A percentile compares a stretch with the other conserved stretches of the same genome.
phyloP scores from a whole-genome alignment of 2,329 filamentous ascomycete genomes.

The Exophiala bonariae region DNA sequence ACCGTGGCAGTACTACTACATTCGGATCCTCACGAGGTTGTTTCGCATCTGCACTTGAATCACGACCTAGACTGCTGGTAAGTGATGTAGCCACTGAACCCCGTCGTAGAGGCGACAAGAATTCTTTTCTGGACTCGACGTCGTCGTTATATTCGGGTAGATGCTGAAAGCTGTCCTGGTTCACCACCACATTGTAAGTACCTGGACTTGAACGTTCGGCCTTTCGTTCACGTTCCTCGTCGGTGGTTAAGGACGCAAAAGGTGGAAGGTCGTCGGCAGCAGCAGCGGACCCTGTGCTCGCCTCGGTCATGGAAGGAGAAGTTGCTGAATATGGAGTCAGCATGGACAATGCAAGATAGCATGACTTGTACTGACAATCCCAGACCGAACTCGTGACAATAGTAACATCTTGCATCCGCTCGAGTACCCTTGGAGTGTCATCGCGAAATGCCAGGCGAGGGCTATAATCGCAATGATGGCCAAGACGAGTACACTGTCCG shows the following conservation, averaged over 20 bases:
- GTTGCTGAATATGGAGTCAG: constrained; percentile 29
- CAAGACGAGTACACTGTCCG: constrained; percentile 57
- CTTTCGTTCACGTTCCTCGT: constrained; percentile 60
- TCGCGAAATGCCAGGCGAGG: constrained; percentile 57
- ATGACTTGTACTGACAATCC: constrained; percentile 49
- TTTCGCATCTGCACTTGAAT: constrained; percentile 26
- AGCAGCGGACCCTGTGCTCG: constrained; percentile 31
- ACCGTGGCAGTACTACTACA: constrained; percentile 50
- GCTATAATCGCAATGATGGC: constrained; percentile 59
- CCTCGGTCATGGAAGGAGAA: constrained; percentile 31
- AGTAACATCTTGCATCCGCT: constrained; percentile 53
- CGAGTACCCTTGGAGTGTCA: constrained; percentile 52
- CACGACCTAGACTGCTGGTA: constrained; percentile 32
- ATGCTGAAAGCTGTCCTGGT: constrained; percentile 54
- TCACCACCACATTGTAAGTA: constrained; percentile 57
- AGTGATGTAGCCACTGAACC: constrained; percentile 31
- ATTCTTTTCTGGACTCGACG: constrained; percentile 30
- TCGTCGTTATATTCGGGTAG: constrained; percentile 52
- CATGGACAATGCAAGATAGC: constrained; percentile 16
- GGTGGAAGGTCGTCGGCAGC: constrained; percentile 52
- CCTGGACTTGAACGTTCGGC: constrained; percentile 53
- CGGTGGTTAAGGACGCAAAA: constrained; percentile 54
- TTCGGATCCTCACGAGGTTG: constrained; percentile 44
- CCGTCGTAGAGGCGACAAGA: constrained; percentile 26
- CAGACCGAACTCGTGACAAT: constrained; percentile 54